phyloP scores from a whole-genome alignment of 2,329 filamentous ascomycete genomes.

The Fusarium duplospermum region DNA sequence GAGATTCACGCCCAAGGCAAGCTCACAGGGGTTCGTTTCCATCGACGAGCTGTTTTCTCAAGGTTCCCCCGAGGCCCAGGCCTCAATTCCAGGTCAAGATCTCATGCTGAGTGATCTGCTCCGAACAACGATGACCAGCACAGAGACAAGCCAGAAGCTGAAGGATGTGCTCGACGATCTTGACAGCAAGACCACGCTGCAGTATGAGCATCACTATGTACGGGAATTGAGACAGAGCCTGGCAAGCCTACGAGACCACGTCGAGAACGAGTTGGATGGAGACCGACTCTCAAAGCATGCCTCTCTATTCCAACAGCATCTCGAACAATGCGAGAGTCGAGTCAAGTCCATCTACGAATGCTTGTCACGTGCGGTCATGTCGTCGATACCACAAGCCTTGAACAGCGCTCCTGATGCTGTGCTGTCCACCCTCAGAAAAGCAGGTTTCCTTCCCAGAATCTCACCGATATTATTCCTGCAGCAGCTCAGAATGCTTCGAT shows the following conservation, averaged over 20 bases:
- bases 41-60: slow-evolving; percentile 10
- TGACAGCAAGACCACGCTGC: slow-evolving; percentile 6
- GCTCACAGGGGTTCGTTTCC: slow-evolving; percentile 10
- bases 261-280: not conserved
- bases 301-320: not conserved
- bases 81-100: fast-evolving
- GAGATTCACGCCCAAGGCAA: too few species aligned
- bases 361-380: not conserved
- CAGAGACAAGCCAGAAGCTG: not conserved
- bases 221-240: slow-evolving; percentile 22
- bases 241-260: not conserved
- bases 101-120: not conserved
- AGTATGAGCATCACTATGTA: slow-evolving; percentile 25
- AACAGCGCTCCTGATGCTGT: not conserved
- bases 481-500: slow-evolving; percentile 44
- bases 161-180: slow-evolving; percentile 14
- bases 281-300: not conserved
- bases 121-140: not conserved
- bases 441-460: slow-evolving; percentile 42
- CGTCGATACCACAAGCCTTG: not conserved
- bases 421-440: not conserved
- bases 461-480: slow-evolving; percentile 51
- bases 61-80: not conserved
- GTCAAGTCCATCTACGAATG: not conserved
- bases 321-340: not conserved